Conservation (phyloP, 1,284 basidiomycete genomes). For the Boletus sp. region DNA sequence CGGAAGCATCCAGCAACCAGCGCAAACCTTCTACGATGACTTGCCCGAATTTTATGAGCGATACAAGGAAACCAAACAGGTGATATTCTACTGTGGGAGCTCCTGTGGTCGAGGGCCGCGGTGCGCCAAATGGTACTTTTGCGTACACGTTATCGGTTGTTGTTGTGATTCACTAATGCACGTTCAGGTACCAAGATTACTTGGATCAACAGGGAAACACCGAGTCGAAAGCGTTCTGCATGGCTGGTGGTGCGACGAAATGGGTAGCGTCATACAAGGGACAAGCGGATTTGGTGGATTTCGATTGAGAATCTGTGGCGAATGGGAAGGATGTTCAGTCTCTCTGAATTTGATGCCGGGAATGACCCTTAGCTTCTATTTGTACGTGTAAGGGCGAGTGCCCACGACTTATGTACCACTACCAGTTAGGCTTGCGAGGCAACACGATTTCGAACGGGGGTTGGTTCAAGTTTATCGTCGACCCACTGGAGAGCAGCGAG, state of each 20-base stretch:
- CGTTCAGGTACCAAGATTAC: no score
- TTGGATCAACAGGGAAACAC: conserved; percentile 23
- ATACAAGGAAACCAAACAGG: conserved; percentile 18
- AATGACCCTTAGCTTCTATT: not conserved
- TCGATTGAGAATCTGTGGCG: conserved; percentile 16
- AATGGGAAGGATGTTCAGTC: not conserved
- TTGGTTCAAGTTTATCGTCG: not conserved
- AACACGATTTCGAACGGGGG: not conserved
- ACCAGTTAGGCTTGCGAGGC: not conserved
- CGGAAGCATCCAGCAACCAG: no score
- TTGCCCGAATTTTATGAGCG: conserved; percentile 20
- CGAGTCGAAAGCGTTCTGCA: conserved; percentile 25
- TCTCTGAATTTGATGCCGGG: not conserved
- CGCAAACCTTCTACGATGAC: conserved; percentile 29
- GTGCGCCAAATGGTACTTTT: conserved; percentile 29
- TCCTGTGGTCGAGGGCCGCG: conserved; percentile 30
- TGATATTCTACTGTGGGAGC: conserved; percentile 32
- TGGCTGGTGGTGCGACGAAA: conserved; percentile 25
- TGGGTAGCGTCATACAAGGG: conserved; percentile 23
- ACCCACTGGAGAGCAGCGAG: not conserved
- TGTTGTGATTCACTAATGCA: not conserved
- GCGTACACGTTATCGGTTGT: not conserved
- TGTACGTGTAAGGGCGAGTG: no score
- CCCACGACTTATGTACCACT: not conserved
- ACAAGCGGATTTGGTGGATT: conserved; percentile 21